Evolutionary conservation across 2,329 filamentous ascomycete genomes (phyloP), one percentile per base, ranked within the genome.

Genomic region (Hymenoscyphus fructigenus): DNA sequence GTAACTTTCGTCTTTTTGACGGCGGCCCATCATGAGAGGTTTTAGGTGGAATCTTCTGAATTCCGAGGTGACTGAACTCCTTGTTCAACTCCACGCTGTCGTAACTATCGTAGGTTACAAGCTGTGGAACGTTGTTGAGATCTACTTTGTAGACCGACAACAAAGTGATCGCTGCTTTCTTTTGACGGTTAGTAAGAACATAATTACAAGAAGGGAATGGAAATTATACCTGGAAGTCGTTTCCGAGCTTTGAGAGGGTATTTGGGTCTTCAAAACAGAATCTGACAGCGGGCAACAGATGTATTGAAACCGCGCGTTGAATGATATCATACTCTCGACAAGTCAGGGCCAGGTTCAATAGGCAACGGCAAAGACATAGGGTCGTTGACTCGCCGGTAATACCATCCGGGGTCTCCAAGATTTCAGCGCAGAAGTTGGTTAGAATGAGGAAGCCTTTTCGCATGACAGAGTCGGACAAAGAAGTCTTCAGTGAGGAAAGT

Each of bases 391-490:
- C 62, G 15, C 71, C 65, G 7, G 59, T 68, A 17, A 74, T 47
- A n/a, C 66, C 38, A 15, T 34, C 38, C 5, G 66, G 62, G 28
- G 67, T 63, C 14, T 65, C 60, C n/a, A 76, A 44, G 15, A 76
- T 23, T 50, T 72, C 69, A 15, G 66, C 67, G 55, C 69, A 74
- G 9, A 75, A 62, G 15, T 69, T 63, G n/a, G 71, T 67, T 5
- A 77, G 65, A 26, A 71, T 60, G 26, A 60, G 62, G 57, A 72
- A 75, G 3, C 72, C 73, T 67, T 77, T 77, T 9, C 72, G 71
- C n/a, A 69, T 10, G n/a, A 74, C 63, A n/a, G 66, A 59, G 17
- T 67, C 65, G 5, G 69, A 65, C 14, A 73, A n/a, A 20, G 60
- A 65, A 5, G 34, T 47, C 55, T 60, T 59, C 28, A 68, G 57